Conservation (phyloP, 176 grass and related monocot species). For the Zizania latifolia region DNA sequence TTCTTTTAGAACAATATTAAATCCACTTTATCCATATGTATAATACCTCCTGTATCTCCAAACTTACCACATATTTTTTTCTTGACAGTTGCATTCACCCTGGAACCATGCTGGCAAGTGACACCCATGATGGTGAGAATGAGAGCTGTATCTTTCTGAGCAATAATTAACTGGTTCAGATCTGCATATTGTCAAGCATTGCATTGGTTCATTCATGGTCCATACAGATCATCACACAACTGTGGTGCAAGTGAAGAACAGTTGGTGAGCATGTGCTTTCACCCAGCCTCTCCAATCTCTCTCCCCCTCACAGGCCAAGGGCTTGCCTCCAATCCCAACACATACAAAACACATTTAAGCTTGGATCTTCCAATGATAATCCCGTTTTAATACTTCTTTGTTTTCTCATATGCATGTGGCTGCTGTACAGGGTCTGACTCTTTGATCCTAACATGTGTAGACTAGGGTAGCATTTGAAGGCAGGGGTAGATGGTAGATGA, state of each 20-base stretch:
- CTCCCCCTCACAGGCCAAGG: too few species aligned
- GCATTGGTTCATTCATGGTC: neutral
- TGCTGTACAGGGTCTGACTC: slow-evolving; percentile 9
- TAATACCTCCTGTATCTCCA: neutral
- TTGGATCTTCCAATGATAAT: neutral
- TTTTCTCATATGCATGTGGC: slow-evolving; percentile 22
- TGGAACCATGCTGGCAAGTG: neutral
- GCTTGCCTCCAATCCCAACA: neutral
- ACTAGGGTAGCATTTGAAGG: too few species aligned
- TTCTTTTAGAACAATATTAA: too few species aligned
- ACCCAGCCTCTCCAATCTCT: too few species aligned
- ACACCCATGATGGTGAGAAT: neutral
- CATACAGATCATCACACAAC: slow-evolving; percentile 22
- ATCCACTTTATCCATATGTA: neutral
- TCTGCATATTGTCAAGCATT: slow-evolving; percentile 13
- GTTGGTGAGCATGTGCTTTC: slow-evolving; percentile 46
- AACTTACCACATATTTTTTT: too few species aligned
- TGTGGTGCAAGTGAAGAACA: slow-evolving; percentile 22
- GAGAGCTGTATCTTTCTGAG: neutral
- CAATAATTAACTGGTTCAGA: slow-evolving; percentile 16
- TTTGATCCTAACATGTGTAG: slow-evolving; percentile 15
- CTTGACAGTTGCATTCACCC: neutral
- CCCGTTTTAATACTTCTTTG: too few species aligned
- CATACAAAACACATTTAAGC: neutral
- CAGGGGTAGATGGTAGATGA: too few species aligned